Evolutionary conservation across 2,329 filamentous ascomycete genomes (phyloP), one percentile per base, ranked within the genome.

Genomic region (Acrocalymma vagum): DNA sequence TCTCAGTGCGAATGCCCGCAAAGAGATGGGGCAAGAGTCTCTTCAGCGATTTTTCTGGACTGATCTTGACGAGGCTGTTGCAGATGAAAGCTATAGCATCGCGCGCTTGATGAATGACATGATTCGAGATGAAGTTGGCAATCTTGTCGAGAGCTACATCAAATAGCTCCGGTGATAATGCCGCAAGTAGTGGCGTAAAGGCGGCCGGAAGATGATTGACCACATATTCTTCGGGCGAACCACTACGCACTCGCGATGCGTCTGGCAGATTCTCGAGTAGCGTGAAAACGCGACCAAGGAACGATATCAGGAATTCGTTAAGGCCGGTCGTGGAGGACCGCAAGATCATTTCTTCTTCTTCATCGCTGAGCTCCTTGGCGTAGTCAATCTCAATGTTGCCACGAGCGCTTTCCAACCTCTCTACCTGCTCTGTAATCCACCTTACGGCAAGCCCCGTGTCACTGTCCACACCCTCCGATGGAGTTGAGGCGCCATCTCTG

Each of bases 51-150:
- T 96, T 96, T 65, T 93, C 86, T 0, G 95, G 92, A 57, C 95
- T 90, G 55, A 95, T 90, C 72, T 97, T 97, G 78, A 94, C 96
- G 16, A 99, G 79, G 0, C 90, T 89, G 69, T 96, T 97, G 72
- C 93, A 89, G 38, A 97, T 97, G 80, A 96, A 99, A 1, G 95
- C 94, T 88, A 99, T 96, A 6, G 94, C 93, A 76, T 99, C 94
- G 53, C 93, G 81, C 37, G 94, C 93, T 71, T 97, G 94, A 60
- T 99, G 92, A 13, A 99, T 93, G 32, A 99, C 94, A 72, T 97
- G 94, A 50, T 89, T 89, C 1, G 88, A 86, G 17, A 96, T 88
- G 67, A 99, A 99, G 21, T 89, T 84, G 3, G 91, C 88, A 56
- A 99, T 84, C 76, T 97, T 97, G 45, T 95, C 88, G 34, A 99